Base-by-base conservation (phyloP, 164 flowering plant species). In the Stephania yunnanensis region DNA sequence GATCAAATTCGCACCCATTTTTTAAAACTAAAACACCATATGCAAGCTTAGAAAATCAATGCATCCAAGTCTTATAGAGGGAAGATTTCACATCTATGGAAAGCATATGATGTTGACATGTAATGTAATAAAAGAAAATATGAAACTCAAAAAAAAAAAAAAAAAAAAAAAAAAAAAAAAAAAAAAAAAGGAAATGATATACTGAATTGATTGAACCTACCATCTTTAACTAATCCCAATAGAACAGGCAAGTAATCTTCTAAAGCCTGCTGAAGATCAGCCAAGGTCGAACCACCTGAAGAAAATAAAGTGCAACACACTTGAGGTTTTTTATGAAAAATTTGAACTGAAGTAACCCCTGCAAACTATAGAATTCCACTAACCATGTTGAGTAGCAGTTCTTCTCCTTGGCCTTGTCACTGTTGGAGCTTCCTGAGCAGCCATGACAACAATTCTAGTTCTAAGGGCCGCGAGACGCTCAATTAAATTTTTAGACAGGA, bases 321-420 rank as follows among this genome's bases (percentile, higher is more conserved):
- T 50, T 29, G 6, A 61, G 22, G 22, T n/a, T 19, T 36, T 36
- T 36, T 36, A 36, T 36, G 42, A 36, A 58, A 58, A 58, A 19
- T 15, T 15, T 58, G n/a, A 58, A 61, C 0, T 9, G 20, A n/a
- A 50, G 15, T 9, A 50, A 50, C n/a, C 66, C 25, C 66, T 5
- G 66, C 66, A 7, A 17, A 19, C 25, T n/a, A 61, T n/a, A 61
- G 10, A 61, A 61, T 1, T 20, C 66, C n/a, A 80, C 91, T 0
- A 64, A 92, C 97, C 97, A 80, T 92, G 94, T 80, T 89, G 95
- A 22, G 97, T 88, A 66, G 91, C 90, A 69, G 88, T 86, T 85
- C 80, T 92, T 73, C 90, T 87, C 76, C 86, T 87, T 50, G 89
- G 82, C 79, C 89, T 86, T 55, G 90, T 80, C 71, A 87, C 77